Evolutionary conservation across 2,329 filamentous ascomycete genomes (phyloP).

Genomic region (Hymenoscyphus infarciens): DNA sequence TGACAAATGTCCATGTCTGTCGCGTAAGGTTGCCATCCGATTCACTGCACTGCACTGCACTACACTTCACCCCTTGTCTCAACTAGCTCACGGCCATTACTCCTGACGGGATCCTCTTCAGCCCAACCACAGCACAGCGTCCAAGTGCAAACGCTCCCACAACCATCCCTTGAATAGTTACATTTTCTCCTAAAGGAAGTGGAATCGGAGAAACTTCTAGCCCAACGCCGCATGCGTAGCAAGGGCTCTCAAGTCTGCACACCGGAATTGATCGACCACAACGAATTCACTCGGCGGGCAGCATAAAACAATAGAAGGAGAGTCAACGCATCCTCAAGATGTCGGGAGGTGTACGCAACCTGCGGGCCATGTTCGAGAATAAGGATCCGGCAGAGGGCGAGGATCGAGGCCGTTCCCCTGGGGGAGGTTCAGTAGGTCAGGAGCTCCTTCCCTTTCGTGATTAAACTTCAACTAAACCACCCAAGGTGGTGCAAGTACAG

Average conservation of each 20-base stretch:
- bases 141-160: not conserved
- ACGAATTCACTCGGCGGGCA: not conserved
- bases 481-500: conserved; percentile 25
- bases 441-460: conserved; percentile 29
- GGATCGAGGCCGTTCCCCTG: conserved; percentile 67
- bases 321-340: conserved; percentile 19
- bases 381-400: conserved; percentile 53
- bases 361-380: conserved; percentile 77
- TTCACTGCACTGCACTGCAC: too few relatives aligned
- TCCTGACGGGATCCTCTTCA: conserved; percentile 1
- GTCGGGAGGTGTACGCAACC: conserved; percentile 49
- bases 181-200: not conserved
- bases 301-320: not conserved
- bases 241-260: not conserved
- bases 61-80: not conserved
- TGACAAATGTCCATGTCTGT: not conserved
- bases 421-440: conserved; percentile 41
- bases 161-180: conserved; percentile 7
- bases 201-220: not conserved
- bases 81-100: conserved; percentile 11
- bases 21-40: not conserved
- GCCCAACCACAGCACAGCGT: conserved; percentile 1
- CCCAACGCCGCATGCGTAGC: not conserved
- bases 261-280: not conserved
- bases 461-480: conserved; percentile 19